These are phyloP conservation scores for Ophiostoma pallidulum DNA, from an alignment of 2,329 filamentous ascomycete species.

Conservation along the genomic window DNA sequence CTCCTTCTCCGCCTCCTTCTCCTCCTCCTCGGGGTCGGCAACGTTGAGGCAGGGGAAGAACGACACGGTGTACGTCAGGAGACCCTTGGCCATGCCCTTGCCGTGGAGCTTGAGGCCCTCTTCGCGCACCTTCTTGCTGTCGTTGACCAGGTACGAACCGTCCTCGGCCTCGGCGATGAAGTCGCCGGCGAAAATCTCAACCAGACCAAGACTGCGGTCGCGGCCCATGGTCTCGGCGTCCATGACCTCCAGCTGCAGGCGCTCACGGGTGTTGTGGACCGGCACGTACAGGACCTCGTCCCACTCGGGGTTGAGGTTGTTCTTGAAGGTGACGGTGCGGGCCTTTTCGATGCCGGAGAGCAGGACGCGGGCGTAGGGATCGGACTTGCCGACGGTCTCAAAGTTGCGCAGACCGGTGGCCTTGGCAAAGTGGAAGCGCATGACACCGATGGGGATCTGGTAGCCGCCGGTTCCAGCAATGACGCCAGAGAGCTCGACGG, in stretches of 20 bases:
- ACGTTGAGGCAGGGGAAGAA: slow-evolving; percentile 89
- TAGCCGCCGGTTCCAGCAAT: slow-evolving; percentile 76
- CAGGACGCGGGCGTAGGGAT: slow-evolving; percentile 83
- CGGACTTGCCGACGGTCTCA: slow-evolving; percentile 92
- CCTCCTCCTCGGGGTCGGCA: slow-evolving; percentile 80
- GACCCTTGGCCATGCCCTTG: slow-evolving; percentile 67
- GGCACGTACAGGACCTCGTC: slow-evolving; percentile 94
- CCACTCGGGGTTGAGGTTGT: slow-evolving; percentile 91
- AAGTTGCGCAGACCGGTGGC: slow-evolving; percentile 80
- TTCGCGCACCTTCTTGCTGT: slow-evolving; percentile 59
- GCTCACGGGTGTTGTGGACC: slow-evolving; percentile 75
- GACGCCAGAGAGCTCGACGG: slow-evolving; percentile 75
- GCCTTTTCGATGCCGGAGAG: slow-evolving; percentile 85
- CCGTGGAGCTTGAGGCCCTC: slow-evolving; percentile 65
- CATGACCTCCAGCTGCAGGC: slow-evolving; percentile 87
- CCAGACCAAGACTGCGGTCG: slow-evolving; percentile 74
- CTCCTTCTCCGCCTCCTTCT: slow-evolving; percentile 43
- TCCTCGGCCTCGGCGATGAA: slow-evolving; percentile 69
- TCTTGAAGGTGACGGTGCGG: slow-evolving; percentile 89
- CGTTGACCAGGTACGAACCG: slow-evolving; percentile 72
- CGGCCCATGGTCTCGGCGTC: slow-evolving; percentile 88
- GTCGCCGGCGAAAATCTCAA: slow-evolving; percentile 69
- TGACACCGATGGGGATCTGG: slow-evolving; percentile 84
- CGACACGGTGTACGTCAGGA: slow-evolving; percentile 68
- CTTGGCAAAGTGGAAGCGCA: slow-evolving; percentile 84